phyloP scores from a whole-genome alignment of 1,139 yeast genomes.

The Tardiomyces digboiensis region DNA sequence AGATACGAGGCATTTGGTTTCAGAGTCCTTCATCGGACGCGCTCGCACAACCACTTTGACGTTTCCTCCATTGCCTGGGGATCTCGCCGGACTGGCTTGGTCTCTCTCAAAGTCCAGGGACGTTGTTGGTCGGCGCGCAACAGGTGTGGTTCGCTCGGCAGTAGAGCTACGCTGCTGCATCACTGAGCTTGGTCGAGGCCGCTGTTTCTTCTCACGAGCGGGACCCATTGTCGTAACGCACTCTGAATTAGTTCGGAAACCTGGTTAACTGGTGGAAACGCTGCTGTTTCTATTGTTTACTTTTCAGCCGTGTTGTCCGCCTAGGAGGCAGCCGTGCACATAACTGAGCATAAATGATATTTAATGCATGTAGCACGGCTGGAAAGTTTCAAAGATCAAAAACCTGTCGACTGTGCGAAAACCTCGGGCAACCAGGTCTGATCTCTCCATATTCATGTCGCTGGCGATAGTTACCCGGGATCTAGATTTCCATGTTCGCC shows the following conservation, averaged over 20 bases:
- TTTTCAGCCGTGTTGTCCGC: neutral
- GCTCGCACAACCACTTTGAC: conserved; percentile 31
- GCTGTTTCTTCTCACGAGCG: neutral
- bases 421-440: neutral
- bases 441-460: neutral
- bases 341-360: no score
- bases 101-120: conserved; percentile 8
- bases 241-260: no score
- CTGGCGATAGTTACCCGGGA: neutral
- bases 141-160: no score
- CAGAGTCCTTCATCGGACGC: conserved; percentile 27
- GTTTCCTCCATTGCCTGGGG: conserved; percentile 17
- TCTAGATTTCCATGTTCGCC: neutral
- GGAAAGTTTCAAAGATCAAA: neutral
- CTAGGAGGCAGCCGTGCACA: no score
- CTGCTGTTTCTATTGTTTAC: neutral
- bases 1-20: neutral
- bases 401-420: neutral
- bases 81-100: neutral
- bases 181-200: neutral
- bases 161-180: neutral
- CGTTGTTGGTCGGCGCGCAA: neutral
- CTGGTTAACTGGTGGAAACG: no score
- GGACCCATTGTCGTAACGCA: no score
- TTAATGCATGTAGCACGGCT: neutral